These are phyloP conservation scores for Pelagophyceae sp. DNA, from an alignment of 352 stramenopile genomes.

Conservation along the genomic window DNA sequence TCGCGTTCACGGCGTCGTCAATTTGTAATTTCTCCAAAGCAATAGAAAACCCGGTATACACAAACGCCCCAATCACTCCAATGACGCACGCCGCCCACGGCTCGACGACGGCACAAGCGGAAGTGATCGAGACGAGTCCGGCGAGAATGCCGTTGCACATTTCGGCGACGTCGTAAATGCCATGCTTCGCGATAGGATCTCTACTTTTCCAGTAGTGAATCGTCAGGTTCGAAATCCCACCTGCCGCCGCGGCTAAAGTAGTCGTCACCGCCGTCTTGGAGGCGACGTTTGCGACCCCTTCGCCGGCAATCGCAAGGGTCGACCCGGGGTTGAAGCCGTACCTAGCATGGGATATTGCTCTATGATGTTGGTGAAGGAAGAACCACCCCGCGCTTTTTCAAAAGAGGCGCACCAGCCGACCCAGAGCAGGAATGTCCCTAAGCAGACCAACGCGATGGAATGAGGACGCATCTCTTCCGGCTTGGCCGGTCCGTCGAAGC, in stretches of 20 bases:
- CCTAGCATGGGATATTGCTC: constrained; percentile 31
- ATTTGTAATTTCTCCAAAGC: constrained; percentile 42
- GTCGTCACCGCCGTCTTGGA: constrained; percentile 59
- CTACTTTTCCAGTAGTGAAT: constrained; percentile 40
- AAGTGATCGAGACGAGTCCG: constrained; percentile 55
- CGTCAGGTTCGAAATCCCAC: constrained; percentile 51
- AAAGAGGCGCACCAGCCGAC: constrained; percentile 49
- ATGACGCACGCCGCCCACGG: constrained; percentile 52
- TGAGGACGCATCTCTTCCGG: constrained; percentile 32
- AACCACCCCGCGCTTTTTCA: too few species aligned
- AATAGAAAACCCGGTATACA: constrained; percentile 41
- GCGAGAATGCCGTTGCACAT: constrained; percentile 55
- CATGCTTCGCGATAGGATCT: neutral
- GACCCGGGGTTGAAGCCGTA: constrained; percentile 73
- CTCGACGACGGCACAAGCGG: constrained; percentile 45
- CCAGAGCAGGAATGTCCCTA: constrained; percentile 54
- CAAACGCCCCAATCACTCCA: constrained; percentile 44
- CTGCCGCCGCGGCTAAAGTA: constrained; percentile 53
- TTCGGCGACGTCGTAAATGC: constrained; percentile 43
- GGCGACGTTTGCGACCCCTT: constrained; percentile 32
- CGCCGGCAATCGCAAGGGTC: constrained; percentile 44
- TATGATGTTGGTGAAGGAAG: neutral
- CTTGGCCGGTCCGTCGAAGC: constrained; percentile 36
- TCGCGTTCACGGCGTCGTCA: constrained; percentile 56
- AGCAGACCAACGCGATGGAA: constrained; percentile 33